Evolutionary conservation across 169 alveolate genomes (phyloP).

Genomic region (Cryptosporidium ryanae): DNA sequence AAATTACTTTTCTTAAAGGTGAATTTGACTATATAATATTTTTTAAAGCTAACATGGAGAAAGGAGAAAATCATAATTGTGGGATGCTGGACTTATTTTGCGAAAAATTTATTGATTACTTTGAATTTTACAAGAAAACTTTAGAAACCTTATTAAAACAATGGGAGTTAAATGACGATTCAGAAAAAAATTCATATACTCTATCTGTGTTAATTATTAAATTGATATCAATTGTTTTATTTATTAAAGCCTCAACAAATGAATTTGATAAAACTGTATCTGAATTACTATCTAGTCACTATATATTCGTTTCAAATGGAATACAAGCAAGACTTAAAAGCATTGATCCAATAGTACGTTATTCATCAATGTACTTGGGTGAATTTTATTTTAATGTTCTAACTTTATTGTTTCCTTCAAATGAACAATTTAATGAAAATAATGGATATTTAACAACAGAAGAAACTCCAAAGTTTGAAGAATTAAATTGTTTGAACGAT

Average conservation of each 20-base stretch:
- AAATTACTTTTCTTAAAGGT: too few species aligned
- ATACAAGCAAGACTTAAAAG: constrained; percentile 46
- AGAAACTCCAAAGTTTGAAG: constrained; percentile 52
- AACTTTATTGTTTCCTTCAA: constrained; percentile 4
- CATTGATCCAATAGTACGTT: constrained; percentile 56
- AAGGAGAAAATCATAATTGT: not conserved
- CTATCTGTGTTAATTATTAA: constrained; percentile 30
- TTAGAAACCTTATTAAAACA: not conserved
- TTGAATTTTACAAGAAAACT: not conserved
- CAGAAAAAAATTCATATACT: constrained; percentile 7
- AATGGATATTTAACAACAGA: not conserved
- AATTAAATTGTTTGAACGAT: constrained; percentile 12
- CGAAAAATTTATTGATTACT: not conserved
- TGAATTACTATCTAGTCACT: not conserved
- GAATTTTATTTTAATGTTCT: constrained; percentile 45
- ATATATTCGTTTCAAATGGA: constrained; percentile 45
- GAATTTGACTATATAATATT: too few species aligned
- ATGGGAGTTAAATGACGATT: constrained; percentile 27
- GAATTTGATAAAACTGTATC: not conserved
- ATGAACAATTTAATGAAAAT: not conserved
- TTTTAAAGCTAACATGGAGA: not conserved
- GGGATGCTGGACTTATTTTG: not conserved
- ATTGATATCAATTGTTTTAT: constrained; percentile 11
- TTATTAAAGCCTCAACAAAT: constrained; percentile 3
- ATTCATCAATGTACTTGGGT: constrained; percentile 44